A percentile compares a stretch with the other conserved stretches of the same genome.
Evolutionary conservation across 352 stramenopile species (phyloP).

Genomic region (Aphanomyces stellatus): DNA sequence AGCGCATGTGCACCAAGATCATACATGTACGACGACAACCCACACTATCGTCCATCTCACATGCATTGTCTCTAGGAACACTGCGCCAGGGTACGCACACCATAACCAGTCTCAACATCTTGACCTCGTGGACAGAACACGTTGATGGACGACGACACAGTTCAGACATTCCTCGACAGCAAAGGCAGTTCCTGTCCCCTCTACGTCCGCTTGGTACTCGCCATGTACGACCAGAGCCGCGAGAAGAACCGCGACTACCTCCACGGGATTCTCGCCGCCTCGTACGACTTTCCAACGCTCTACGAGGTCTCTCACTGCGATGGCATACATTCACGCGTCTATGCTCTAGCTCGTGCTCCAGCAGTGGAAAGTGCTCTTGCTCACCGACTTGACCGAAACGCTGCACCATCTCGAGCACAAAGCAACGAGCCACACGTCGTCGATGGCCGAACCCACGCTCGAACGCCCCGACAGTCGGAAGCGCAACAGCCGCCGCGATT

Average conservation of each 20-base stretch:
- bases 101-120: neutral
- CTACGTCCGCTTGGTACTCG: conserved; percentile 32
- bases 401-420: neutral
- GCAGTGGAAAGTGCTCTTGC: conserved; percentile 63
- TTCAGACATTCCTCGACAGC: conserved; percentile 33
- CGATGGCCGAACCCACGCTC: neutral
- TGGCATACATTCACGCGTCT: neutral
- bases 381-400: conserved; percentile 39
- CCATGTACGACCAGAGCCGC: conserved; percentile 20
- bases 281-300: conserved; percentile 40
- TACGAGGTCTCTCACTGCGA: conserved; percentile 34
- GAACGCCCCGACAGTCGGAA: neutral
- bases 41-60: neutral
- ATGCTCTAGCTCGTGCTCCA: conserved; percentile 34
- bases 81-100: neutral
- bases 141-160: conserved; percentile 31
- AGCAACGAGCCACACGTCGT: neutral
- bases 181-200: conserved; percentile 59
- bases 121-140: neutral
- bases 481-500: conserved; percentile 10
- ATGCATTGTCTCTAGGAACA: conserved; percentile 3
- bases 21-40: conserved; percentile 28
- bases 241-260: conserved; percentile 10
- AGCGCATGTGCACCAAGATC: conserved; percentile 49
- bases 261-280: conserved; percentile 22